phyloP scores from a whole-genome alignment of 768 basidiomycete genomes.

The Lactarius quietus region DNA sequence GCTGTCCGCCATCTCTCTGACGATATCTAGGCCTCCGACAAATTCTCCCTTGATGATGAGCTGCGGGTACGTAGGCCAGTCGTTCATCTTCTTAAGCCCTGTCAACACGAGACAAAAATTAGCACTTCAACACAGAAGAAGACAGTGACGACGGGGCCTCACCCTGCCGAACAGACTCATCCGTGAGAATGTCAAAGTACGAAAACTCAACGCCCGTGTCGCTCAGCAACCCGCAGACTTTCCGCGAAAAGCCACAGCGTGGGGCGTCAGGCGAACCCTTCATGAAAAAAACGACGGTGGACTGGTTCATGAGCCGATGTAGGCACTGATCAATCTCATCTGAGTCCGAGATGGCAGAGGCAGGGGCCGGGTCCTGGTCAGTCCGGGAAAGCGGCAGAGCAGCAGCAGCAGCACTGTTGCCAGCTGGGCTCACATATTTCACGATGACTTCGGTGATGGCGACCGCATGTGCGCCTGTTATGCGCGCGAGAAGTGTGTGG shows the following conservation, averaged over 20 bases:
- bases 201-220: conserved; percentile 49
- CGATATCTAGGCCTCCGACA: conserved; percentile 91
- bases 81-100: conserved; percentile 56
- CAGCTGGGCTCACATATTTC: conserved; percentile 44
- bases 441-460: conserved; percentile 58
- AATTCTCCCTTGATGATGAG: conserved; percentile 87
- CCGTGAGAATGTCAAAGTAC: conserved; percentile 15
- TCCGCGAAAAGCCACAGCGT: conserved; percentile 60
- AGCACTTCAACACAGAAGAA: background rate
- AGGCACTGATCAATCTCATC: conserved; percentile 69
- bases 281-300: conserved; percentile 60
- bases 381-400: conserved; percentile 49
- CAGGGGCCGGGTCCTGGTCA: too few species aligned
- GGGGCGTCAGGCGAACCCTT: conserved; percentile 58
- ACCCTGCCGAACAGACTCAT: background rate
- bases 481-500: conserved; percentile 74
- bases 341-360: conserved; percentile 49
- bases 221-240: conserved; percentile 49
- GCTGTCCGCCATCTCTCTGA: conserved; percentile 79
- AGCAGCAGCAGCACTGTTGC: conserved; percentile 20
- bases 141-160: background rate
- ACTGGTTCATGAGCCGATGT: conserved; percentile 68
- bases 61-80: conserved; percentile 62
- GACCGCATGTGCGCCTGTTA: conserved; percentile 76
- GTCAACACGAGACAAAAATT: conserved; percentile 16